These are phyloP conservation scores for Oropetium thomaeum DNA, from an alignment of 176 grass and related monocot species.

Conservation along the genomic window DNA sequence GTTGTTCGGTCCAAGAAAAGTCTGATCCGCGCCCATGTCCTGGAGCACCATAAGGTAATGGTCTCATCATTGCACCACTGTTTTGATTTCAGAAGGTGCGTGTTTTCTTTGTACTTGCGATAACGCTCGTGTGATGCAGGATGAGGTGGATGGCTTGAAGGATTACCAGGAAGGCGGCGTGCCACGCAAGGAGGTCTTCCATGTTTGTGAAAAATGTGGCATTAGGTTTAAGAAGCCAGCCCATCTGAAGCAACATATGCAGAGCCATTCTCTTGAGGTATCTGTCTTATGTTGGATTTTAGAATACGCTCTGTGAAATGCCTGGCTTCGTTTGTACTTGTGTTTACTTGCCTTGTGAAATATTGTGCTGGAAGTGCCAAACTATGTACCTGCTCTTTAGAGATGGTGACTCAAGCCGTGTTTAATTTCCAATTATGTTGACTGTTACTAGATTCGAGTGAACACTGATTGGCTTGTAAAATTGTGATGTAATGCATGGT, in stretches of 20 bases:
- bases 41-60: constrained; percentile 44
- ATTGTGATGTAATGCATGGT: not conserved
- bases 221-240: constrained; percentile 49
- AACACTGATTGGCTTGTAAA: not conserved
- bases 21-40: constrained; percentile 50
- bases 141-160: constrained; percentile 27
- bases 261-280: constrained; percentile 66
- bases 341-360: not conserved
- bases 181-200: not conserved
- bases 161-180: not conserved
- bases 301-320: not conserved
- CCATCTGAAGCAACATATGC: constrained; percentile 78
- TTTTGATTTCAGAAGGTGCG: not conserved
- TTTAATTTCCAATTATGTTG: not conserved
- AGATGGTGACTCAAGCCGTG: not conserved
- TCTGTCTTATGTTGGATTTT: not conserved
- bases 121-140: constrained; percentile 18
- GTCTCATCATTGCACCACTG: not conserved
- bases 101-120: not conserved
- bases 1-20: constrained; percentile 62
- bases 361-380: not conserved
- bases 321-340: not conserved
- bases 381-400: not conserved
- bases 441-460: not conserved
- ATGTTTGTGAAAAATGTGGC: constrained; percentile 49